phyloP scores from a whole-genome alignment of 2,329 filamentous ascomycete species.

The Fusarium verticillioides region DNA sequence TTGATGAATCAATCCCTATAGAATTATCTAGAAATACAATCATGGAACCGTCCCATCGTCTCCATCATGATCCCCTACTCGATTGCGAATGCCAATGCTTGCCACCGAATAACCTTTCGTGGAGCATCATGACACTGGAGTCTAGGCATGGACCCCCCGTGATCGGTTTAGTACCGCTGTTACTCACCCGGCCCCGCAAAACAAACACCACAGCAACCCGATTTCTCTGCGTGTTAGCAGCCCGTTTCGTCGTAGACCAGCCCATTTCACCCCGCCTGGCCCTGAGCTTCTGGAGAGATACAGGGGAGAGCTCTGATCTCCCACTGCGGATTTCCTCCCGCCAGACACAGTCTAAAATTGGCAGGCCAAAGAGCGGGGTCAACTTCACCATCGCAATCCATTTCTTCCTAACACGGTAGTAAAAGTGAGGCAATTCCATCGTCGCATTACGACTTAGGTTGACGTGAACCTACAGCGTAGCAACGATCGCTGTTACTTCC shows the following conservation, averaged over 20 bases:
- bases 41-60: not conserved
- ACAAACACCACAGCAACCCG: constrained; percentile 26
- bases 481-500: not conserved
- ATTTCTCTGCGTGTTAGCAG: constrained; percentile 16
- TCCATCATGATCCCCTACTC: not conserved
- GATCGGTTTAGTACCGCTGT: constrained; percentile 19
- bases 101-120: constrained; percentile 11
- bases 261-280: not conserved
- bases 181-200: constrained; percentile 10
- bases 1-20: not conserved
- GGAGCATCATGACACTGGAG: not conserved
- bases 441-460: not conserved
- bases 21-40: not conserved
- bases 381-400: constrained; percentile 2
- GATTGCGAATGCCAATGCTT: not conserved
- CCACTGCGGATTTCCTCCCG: constrained; percentile 5
- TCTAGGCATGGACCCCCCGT: not conserved
- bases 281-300: not conserved
- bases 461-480: not conserved
- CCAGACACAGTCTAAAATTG: not conserved
- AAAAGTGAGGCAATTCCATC: not conserved
- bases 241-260: constrained; percentile 25
- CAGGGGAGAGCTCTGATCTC: not conserved
- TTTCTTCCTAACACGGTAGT: constrained; percentile 1
- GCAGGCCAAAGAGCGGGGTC: constrained; percentile 30